These are phyloP conservation scores for Pulchroboletus neoregius DNA, from an alignment of 1,284 basidiomycete species.

Conservation along the genomic window DNA sequence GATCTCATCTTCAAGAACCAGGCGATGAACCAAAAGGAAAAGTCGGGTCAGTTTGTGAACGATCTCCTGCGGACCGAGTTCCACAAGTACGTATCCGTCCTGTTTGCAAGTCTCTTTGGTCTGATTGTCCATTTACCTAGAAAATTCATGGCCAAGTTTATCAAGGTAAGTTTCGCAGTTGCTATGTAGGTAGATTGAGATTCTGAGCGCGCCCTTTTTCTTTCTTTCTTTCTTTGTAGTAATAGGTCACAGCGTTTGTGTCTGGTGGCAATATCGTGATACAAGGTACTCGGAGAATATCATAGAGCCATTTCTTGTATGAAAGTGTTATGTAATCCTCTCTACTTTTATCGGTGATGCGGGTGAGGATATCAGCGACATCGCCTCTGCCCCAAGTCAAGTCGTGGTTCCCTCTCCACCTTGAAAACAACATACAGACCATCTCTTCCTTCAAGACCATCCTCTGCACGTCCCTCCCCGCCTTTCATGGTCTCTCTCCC, in stretches of 20 bases:
- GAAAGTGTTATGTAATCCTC: neutral
- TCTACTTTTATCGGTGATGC: slow-evolving; percentile 17
- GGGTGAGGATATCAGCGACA: slow-evolving; percentile 38
- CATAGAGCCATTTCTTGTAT: too few species aligned
- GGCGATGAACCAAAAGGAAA: slow-evolving; percentile 64
- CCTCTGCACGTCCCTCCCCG: slow-evolving; percentile 18
- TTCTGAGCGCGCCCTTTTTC: too few species aligned
- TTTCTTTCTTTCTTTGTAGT: too few species aligned
- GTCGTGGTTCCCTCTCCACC: slow-evolving; percentile 39
- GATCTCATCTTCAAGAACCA: slow-evolving; percentile 98
- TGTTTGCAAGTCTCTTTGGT: accelerated
- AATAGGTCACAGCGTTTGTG: too few species aligned
- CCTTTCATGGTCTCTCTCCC: slow-evolving; percentile 9
- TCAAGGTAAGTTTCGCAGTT: slow-evolving; percentile 17
- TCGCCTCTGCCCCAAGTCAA: slow-evolving; percentile 39
- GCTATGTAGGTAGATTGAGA: too few species aligned
- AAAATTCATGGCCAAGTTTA: slow-evolving; percentile 32
- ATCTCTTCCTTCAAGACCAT: slow-evolving; percentile 20
- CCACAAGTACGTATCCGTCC: slow-evolving; percentile 63
- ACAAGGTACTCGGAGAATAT: too few species aligned
- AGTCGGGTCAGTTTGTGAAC: slow-evolving; percentile 84
- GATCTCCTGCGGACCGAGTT: slow-evolving; percentile 90
- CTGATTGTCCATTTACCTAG: slow-evolving; percentile 14
- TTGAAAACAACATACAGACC: neutral
- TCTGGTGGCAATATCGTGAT: too few species aligned